Evolutionary conservation across 257 asterid genomes (phyloP), one percentile per base, ranked within the genome.

Genomic region (Penstemon davidsonii): DNA sequence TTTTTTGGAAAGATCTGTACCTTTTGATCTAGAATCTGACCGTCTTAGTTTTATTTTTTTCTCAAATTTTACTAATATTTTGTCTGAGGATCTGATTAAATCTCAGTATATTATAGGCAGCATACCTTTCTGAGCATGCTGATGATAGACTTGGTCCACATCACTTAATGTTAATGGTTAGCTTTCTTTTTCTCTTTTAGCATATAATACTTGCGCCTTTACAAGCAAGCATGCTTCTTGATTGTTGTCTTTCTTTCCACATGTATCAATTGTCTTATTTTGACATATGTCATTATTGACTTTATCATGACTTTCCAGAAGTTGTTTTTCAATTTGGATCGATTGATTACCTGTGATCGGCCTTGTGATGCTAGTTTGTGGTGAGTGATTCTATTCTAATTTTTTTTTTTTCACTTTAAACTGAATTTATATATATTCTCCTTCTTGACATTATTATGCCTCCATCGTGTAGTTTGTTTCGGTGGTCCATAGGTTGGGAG

Each of bases 271-370:
- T 57, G 4, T 68, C 40, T 73, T 64, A 52, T 62, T 67, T 66
- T 53, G 65, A 67, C 36, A 4, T 53, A 60, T 75, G 33, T 76
- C 67, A 68, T 64, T 61, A 55, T 46, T 69, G 61, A 42, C 55
- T 38, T 53, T 62, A 73, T 49, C 52, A 70, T 67, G 76, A 64
- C 40, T 68, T 75, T 83, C 54, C 97, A 93, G 99, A 83, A 86
- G 66, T 65, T 93, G 67, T 84, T 90, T 80, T 90, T 67, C 83
- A 83, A 79, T 75, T 67, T 93, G 89, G 99, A 94, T 83, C 85
- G 62, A 70, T 73, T 88, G 84, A 73, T 83, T 68, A 64, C 90
- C 47, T 94, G 97, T 75, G 91, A 81, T 78, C 90, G 71, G 64
- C 99, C 99, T 63, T 79, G 90, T 69, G 64, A 80, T 41, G 78